A percentile compares a stretch with the other conserved stretches of the same genome.
phyloP scores from a whole-genome alignment of 2,329 filamentous ascomycete genomes.

The Arthroderma sp. region DNA sequence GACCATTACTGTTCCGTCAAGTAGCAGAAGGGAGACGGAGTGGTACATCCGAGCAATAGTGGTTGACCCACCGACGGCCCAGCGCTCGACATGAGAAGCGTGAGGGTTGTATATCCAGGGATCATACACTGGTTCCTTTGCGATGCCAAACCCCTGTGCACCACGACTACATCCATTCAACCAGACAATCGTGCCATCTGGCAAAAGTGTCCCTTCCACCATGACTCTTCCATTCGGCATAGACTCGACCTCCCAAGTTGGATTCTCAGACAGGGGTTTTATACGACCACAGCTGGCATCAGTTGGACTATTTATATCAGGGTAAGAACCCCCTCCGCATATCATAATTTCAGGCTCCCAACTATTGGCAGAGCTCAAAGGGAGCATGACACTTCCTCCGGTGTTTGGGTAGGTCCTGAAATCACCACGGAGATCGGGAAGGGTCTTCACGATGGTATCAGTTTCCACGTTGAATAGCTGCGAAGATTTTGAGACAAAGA shows the following conservation, averaged over 20 bases:
- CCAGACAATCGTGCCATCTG: slow-evolving; percentile 49
- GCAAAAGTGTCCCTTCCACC: slow-evolving; percentile 48
- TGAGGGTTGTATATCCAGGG: slow-evolving; percentile 48
- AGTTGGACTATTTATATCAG: slow-evolving; percentile 47
- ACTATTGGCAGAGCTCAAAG: slow-evolving; percentile 40
- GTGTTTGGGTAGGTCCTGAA: slow-evolving; percentile 52
- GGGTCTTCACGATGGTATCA: slow-evolving; percentile 34
- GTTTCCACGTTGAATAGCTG: slow-evolving; percentile 43
- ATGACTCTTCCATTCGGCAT: slow-evolving; percentile 49
- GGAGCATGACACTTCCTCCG: slow-evolving; percentile 46
- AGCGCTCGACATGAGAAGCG: slow-evolving; percentile 41
- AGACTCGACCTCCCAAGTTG: slow-evolving; percentile 45
- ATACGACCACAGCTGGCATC: slow-evolving; percentile 49
- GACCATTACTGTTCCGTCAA: slow-evolving; percentile 49
- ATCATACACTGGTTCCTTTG: slow-evolving; percentile 41
- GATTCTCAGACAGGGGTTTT: slow-evolving; percentile 37
- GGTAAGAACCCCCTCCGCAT: slow-evolving; percentile 49
- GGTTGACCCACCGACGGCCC: slow-evolving; percentile 32
- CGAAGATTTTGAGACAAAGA: slow-evolving; percentile 46
- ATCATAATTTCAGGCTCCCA: slow-evolving; percentile 46
- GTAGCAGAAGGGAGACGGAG: slow-evolving; percentile 46
- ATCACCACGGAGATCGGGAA: slow-evolving; percentile 44
- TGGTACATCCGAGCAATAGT: slow-evolving; percentile 46
- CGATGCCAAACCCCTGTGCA: slow-evolving; percentile 49
- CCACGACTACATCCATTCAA: slow-evolving; percentile 48